phyloP scores from a whole-genome alignment of 305 asterid species.

The Solanum chacoense region DNA sequence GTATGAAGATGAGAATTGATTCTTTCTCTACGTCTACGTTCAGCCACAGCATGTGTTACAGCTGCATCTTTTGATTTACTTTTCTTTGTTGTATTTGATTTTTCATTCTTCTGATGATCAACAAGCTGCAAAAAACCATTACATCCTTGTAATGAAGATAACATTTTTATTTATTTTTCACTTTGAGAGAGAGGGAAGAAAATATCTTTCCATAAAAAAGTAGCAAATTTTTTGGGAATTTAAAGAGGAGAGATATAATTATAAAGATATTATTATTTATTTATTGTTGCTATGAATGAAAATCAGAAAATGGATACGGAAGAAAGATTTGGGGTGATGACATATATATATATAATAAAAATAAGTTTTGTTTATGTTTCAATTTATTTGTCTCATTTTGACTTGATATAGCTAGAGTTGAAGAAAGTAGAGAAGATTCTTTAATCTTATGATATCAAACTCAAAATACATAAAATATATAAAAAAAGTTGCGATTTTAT shows the following conservation, averaged over 20 bases:
- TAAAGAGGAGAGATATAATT: background rate
- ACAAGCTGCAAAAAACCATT: background rate
- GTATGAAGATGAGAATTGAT: slow-evolving; percentile 20
- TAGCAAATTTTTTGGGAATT: background rate
- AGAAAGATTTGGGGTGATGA: slow-evolving; percentile 1
- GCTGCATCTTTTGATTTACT: slow-evolving; percentile 21
- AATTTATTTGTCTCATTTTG: background rate
- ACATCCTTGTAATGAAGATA: slow-evolving; percentile 8
- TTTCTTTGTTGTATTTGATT: background rate
- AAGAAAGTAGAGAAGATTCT: background rate
- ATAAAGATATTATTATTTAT: background rate
- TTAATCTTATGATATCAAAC: too few species aligned
- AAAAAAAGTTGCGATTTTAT: too few species aligned
- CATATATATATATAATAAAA: background rate
- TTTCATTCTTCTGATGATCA: background rate
- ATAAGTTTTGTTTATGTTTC: too few species aligned
- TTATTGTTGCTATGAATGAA: background rate
- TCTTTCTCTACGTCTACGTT: slow-evolving; percentile 20
- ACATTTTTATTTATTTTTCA: background rate
- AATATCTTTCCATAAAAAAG: background rate
- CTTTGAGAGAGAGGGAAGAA: background rate
- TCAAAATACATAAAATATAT: too few species aligned
- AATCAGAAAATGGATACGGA: background rate
- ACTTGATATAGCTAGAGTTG: too few species aligned
- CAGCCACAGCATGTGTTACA: slow-evolving; percentile 23